Evolutionary conservation across 2,329 filamentous ascomycete species (phyloP).

Genomic region (Coniosporium tulheliwenetii): DNA sequence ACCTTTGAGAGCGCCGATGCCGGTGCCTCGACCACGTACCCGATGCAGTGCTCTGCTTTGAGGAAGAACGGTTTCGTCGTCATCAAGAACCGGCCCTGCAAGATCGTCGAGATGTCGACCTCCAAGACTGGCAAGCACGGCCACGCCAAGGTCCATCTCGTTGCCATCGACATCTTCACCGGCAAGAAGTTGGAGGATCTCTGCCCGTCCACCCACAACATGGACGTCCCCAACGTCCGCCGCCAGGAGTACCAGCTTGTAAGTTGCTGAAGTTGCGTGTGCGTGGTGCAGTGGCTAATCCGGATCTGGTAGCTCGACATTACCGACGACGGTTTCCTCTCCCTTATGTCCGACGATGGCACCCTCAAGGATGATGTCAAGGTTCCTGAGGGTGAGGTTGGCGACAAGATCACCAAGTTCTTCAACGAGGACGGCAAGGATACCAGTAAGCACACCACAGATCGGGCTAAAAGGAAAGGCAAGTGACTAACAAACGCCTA

Average conservation of each 20-base stretch:
- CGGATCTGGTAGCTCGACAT: slow-evolving; percentile 56
- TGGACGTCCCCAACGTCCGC: slow-evolving; percentile 90
- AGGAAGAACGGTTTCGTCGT: slow-evolving; percentile 98
- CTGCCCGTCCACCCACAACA: slow-evolving; percentile 91
- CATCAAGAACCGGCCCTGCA: slow-evolving; percentile 98
- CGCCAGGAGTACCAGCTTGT: slow-evolving; percentile 91
- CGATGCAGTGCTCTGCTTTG: slow-evolving; percentile 99
- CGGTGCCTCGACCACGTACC: slow-evolving; percentile 85
- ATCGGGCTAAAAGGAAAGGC: slow-evolving; percentile 1
- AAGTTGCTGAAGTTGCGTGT: slow-evolving; percentile 28
- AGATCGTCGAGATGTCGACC: slow-evolving; percentile 99
- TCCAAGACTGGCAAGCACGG: slow-evolving; percentile 99
- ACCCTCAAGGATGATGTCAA: slow-evolving; percentile 90
- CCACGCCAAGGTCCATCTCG: slow-evolving; percentile 99
- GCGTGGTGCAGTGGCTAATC: not conserved
- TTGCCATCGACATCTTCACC: slow-evolving; percentile 98
- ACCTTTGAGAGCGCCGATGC: slow-evolving; percentile 91
- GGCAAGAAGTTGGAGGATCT: slow-evolving; percentile 99
- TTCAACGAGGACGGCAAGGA: slow-evolving; percentile 80
- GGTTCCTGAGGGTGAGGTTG: slow-evolving; percentile 77
- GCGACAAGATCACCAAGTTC: slow-evolving; percentile 69
- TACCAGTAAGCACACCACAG: slow-evolving; percentile 52
- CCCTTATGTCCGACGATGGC: slow-evolving; percentile 78
- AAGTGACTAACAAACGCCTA: slow-evolving; percentile 20
- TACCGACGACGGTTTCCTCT: slow-evolving; percentile 86